Base-by-base conservation (phyloP, 805 yeast species). In the baker's yeast (Saccharomyces cerevisiae) region DNA sequence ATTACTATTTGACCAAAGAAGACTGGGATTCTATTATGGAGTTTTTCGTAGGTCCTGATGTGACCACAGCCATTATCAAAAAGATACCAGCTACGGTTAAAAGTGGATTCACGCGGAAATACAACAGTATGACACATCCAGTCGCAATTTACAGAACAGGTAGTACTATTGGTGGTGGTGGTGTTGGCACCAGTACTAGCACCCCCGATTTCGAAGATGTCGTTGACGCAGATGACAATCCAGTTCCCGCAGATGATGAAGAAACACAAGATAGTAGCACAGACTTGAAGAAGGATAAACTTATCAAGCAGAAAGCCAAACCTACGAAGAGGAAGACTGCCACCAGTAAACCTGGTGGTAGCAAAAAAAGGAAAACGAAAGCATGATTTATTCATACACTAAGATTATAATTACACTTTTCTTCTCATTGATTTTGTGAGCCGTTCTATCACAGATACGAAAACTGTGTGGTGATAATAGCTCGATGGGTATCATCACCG, bases 21-120 rank as follows among this genome's bases (percentile, higher is more conserved):
- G 98, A 94, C 69, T 92, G 96, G 91, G 98, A 92, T 65, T 79
- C 78, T 24, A 73, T 94, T 10, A 76, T 89, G 79, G 97, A 91
- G 58, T 80, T 91, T 57, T 85, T 89, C 17, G 84, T 90, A 11
- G 96, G 96, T 0, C 77, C 76, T 13, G 76, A 69, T 14, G 64
- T 69, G 36, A 76, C 80, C 17, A 80, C 78, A 6, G 63, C 67
- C 0, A 64, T 65, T 0, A 59, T 73, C 10, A 88, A 88, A 69
- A 78, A 80, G 61, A 77, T 92, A 4, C 82, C 92, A 9, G 79
- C 96, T 1, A 77, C 83, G n/a, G 82, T 82, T 14, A 95, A 94
- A 68, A 75, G 92, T 5, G 87, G 88, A 6, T 89, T 94, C 70
- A 94, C 99, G 0, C 77, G 96, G 60, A 82, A 79, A 58, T 94